These are phyloP conservation scores for Apostasia ramifera DNA, from an alignment of 106 monocot genomes.

Conservation along the genomic window DNA sequence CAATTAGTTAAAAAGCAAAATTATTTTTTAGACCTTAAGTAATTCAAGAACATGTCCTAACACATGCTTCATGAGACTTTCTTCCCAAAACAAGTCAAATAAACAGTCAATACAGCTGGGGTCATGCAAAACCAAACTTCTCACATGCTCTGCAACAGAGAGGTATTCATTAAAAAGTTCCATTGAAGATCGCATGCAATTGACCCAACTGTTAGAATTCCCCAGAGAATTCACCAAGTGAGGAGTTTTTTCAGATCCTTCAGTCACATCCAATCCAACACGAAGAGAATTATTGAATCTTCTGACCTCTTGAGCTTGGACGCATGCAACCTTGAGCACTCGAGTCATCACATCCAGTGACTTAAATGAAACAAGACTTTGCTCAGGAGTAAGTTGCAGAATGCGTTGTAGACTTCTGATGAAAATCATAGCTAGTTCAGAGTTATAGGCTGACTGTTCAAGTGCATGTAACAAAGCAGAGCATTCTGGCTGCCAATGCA, in stretches of 20 bases:
- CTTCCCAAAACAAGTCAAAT: constrained; percentile 89
- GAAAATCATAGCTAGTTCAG: constrained; percentile 57
- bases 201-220: constrained; percentile 19
- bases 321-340: constrained; percentile 75
- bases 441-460: constrained; percentile 68
- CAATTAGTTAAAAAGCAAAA: constrained; percentile 1
- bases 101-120: constrained; percentile 75
- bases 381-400: constrained; percentile 60
- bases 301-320: constrained; percentile 54
- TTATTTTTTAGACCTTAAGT: constrained; percentile 44
- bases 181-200: constrained; percentile 56
- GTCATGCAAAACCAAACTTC: constrained; percentile 52
- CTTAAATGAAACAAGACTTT: constrained; percentile 62
- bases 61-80: constrained; percentile 40
- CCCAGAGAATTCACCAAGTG: constrained; percentile 9
- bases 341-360: constrained; percentile 53
- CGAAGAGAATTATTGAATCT: constrained; percentile 16
- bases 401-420: constrained; percentile 68
- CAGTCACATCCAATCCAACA: constrained; percentile 13
- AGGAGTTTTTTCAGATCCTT: constrained; percentile 6
- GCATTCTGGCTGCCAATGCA: constrained; percentile 83
- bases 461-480: constrained; percentile 65
- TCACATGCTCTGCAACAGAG: constrained; percentile 48
- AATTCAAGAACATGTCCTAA: constrained; percentile 71
- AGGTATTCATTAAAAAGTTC: constrained; percentile 80